phyloP scores from a whole-genome alignment of 345 rosid genomes.

The Rhizophora mangle region DNA sequence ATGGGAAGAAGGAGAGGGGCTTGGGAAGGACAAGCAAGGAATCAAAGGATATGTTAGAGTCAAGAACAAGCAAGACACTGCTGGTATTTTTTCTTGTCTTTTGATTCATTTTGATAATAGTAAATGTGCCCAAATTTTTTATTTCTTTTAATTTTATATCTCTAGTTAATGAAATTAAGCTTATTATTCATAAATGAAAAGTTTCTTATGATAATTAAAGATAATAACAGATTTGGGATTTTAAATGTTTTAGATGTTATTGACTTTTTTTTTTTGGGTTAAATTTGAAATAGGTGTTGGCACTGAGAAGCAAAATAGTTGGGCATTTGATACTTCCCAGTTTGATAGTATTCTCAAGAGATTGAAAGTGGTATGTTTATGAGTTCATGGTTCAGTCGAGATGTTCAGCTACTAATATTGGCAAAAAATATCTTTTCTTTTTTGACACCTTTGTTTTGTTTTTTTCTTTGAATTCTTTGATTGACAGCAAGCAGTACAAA shows the following conservation, averaged over 20 bases:
- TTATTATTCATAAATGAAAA: too few species aligned
- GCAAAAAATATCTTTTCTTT: not conserved
- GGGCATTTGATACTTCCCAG: slow-evolving; percentile 96
- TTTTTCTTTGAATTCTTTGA: not conserved
- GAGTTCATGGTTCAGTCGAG: not conserved
- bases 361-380: slow-evolving; percentile 73
- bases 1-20: slow-evolving; percentile 99
- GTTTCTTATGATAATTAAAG: too few species aligned
- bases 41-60: slow-evolving; percentile 86
- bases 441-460: not conserved
- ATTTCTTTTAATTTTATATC: not conserved
- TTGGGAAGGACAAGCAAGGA: slow-evolving; percentile 97
- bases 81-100: slow-evolving; percentile 42
- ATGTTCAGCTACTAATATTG: not conserved
- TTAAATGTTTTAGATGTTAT: not conserved
- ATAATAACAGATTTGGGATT: too few species aligned
- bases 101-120: not conserved
- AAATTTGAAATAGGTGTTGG: slow-evolving; percentile 66
- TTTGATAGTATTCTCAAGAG: slow-evolving; percentile 89
- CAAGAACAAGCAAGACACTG: slow-evolving; percentile 81
- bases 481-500: slow-evolving; percentile 66
- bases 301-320: slow-evolving; percentile 75
- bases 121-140: not conserved
- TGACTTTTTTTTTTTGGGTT: not conserved
- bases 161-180: not conserved